Conservation (phyloP, 495 filamentous ascomycete species). For the Elaphomyces granulatus region DNA sequence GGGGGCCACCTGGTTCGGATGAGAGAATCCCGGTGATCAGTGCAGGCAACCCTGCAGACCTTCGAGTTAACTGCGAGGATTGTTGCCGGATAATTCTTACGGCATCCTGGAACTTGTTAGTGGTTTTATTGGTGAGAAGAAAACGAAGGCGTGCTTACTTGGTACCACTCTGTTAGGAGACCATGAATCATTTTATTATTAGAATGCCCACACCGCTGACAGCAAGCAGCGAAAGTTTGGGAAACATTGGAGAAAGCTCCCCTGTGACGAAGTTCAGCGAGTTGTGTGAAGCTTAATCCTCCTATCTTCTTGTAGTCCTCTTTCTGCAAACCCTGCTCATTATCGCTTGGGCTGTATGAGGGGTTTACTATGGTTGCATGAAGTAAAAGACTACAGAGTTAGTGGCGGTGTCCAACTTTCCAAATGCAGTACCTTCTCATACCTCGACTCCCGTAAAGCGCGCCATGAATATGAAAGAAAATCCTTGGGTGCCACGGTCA, state of each 20-base stretch:
- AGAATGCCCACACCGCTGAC: conserved; percentile 42
- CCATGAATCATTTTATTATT: conserved; percentile 27
- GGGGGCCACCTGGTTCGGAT: conserved; percentile 22
- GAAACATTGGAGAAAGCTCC: conserved; percentile 92
- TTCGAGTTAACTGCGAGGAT: conserved; percentile 63
- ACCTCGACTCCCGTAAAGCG: conserved; percentile 84
- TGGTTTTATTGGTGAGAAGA: background rate
- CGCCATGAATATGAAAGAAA: conserved; percentile 87
- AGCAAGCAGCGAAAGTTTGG: conserved; percentile 70
- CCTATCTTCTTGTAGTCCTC: conserved; percentile 43
- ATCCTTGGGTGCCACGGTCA: conserved; percentile 62
- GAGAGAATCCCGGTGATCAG: conserved; percentile 62
- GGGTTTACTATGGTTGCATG: conserved; percentile 25
- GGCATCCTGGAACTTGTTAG: conserved; percentile 32
- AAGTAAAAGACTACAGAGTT: conserved; percentile 39
- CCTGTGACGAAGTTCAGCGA: conserved; percentile 72
- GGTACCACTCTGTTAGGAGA: conserved; percentile 43
- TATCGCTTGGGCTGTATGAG: conserved; percentile 23
- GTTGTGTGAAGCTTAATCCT: conserved; percentile 58
- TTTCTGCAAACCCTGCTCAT: conserved; percentile 15
- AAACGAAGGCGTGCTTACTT: conserved; percentile 31
- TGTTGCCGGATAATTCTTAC: conserved; percentile 51
- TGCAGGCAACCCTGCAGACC: conserved; percentile 83
- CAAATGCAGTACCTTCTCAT: conserved; percentile 3
- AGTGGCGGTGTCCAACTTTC: conserved; percentile 1